Percentiles rank a stretch among this genome's conserved stretches.
Conservation (phyloP, 164 flowering plant genomes). For the Liriodendron chinense region DNA sequence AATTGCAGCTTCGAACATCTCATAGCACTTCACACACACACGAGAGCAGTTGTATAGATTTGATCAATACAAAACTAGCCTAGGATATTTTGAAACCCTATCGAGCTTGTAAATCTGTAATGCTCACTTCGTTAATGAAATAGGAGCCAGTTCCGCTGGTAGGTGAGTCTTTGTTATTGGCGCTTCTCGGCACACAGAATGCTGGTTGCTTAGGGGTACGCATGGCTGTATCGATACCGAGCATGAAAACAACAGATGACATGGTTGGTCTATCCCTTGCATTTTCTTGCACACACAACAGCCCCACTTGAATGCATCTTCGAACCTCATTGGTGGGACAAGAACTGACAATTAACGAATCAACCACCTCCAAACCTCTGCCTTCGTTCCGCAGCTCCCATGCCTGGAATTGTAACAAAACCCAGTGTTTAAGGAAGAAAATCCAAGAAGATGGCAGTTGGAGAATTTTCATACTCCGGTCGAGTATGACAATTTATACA, state of each 20-base stretch:
- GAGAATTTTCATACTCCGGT: background rate
- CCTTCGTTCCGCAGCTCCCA: slow-evolving; percentile 14
- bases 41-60: background rate
- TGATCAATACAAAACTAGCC: too few relatives aligned
- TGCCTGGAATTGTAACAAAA: slow-evolving; percentile 6
- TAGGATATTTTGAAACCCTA: background rate
- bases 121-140: slow-evolving; percentile 5
- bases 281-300: slow-evolving; percentile 13
- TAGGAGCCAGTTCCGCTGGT: slow-evolving; percentile 7
- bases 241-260: slow-evolving; percentile 11
- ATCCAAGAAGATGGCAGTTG: too few relatives aligned
- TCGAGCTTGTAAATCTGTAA: slow-evolving; percentile 6
- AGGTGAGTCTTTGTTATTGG: background rate
- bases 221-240: background rate
- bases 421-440: background rate
- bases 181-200: background rate
- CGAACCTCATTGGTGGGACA: slow-evolving; percentile 1
- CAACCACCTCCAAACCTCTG: slow-evolving; percentile 5
- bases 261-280: slow-evolving; percentile 8
- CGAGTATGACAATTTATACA: background rate
- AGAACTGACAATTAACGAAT: background rate
- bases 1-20: background rate
- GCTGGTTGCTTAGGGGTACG: background rate
- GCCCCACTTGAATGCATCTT: slow-evolving; percentile 18
- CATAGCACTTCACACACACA: too few relatives aligned